These are phyloP conservation scores for Ophiosphaerella korrae DNA, from an alignment of 2,329 filamentous ascomycete genomes.

Conservation along the genomic window DNA sequence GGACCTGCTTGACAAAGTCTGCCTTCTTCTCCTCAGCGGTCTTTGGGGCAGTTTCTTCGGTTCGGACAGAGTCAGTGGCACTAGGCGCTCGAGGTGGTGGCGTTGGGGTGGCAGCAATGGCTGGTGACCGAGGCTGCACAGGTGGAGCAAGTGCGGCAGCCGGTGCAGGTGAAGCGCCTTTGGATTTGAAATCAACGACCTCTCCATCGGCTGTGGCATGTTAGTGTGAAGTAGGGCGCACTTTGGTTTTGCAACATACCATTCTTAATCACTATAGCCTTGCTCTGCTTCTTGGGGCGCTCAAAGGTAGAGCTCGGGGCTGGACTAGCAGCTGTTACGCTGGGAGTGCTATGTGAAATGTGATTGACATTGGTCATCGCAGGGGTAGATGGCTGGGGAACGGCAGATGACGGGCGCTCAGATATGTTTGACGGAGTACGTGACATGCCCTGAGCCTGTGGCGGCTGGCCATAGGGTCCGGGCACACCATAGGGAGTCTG, in stretches of 20 bases:
- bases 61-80: constrained; percentile 65
- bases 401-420: constrained; percentile 66
- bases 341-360: constrained; percentile 59
- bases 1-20: constrained; percentile 72
- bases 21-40: constrained; percentile 72
- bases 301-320: constrained; percentile 67
- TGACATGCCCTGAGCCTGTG: constrained; percentile 66
- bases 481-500: constrained; percentile 56
- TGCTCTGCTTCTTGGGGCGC: constrained; percentile 68
- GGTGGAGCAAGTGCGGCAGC: constrained; percentile 50
- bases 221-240: neutral
- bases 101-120: constrained; percentile 70
- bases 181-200: constrained; percentile 65
- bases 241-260: neutral
- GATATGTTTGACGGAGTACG: constrained; percentile 63
- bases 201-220: constrained; percentile 81
- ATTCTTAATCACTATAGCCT: constrained; percentile 83
- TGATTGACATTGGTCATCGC: constrained; percentile 50
- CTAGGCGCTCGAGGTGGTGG: constrained; percentile 75
- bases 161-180: constrained; percentile 48
- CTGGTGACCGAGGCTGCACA: constrained; percentile 62
- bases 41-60: constrained; percentile 70
- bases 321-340: constrained; percentile 62
- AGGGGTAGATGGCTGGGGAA: constrained; percentile 65
- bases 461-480: constrained; percentile 59